These are phyloP conservation scores for Erysimum cheiranthoides DNA, from an alignment of 345 rosid species.

Conservation along the genomic window DNA sequence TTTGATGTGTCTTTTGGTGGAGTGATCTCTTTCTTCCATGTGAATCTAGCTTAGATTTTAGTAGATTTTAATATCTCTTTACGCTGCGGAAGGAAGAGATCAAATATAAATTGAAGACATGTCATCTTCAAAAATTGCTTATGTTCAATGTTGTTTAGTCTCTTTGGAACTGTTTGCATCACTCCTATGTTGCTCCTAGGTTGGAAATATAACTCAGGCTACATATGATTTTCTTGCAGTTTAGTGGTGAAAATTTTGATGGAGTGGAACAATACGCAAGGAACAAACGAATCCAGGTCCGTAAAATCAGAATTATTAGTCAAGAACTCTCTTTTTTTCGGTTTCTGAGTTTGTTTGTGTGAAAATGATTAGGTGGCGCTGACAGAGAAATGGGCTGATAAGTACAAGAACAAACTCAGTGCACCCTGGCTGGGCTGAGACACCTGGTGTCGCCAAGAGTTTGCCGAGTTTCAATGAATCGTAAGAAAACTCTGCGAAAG, in stretches of 20 bases:
- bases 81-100: too few species aligned
- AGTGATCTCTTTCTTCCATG: too few species aligned
- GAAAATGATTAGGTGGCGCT: conserved; percentile 64
- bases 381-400: conserved; percentile 81
- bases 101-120: too few species aligned
- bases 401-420: conserved; percentile 70
- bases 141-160: neutral
- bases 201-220: neutral
- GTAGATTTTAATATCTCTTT: too few species aligned
- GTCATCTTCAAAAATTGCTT: neutral
- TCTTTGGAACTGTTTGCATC: neutral
- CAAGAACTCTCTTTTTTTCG: neutral
- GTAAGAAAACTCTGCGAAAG: conserved; percentile 45
- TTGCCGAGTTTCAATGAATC: conserved; percentile 63
- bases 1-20: too few species aligned
- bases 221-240: conserved; percentile 49
- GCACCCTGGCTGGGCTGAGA: conserved; percentile 98
- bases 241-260: conserved; percentile 56
- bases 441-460: conserved; percentile 82
- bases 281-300: conserved; percentile 88
- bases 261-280: conserved; percentile 78
- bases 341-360: neutral
- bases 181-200: too few species aligned
- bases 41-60: too few species aligned
- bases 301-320: conserved; percentile 10